phyloP scores from a whole-genome alignment of 768 basidiomycete genomes.

The Auriscalpium vulgare region DNA sequence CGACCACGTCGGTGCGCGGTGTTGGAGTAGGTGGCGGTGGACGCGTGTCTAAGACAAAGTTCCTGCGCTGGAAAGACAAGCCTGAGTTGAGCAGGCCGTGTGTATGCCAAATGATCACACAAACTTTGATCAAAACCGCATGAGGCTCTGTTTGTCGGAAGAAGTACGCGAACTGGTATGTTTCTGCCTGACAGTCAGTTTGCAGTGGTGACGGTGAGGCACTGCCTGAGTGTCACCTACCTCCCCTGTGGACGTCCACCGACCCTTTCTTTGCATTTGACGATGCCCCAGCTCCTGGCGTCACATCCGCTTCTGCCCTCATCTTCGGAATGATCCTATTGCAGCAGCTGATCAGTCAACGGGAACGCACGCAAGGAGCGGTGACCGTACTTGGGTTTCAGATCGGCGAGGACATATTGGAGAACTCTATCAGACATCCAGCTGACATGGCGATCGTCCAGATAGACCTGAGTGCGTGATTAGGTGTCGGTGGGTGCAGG shows the following conservation, averaged over 20 bases:
- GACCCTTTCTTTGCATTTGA: conserved; percentile 53
- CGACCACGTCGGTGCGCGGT: not conserved
- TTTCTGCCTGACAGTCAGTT: conserved; percentile 37
- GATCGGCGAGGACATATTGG: conserved; percentile 72
- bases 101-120: not conserved
- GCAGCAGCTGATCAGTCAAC: not conserved
- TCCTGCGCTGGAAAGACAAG: conserved; percentile 28
- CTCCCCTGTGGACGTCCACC: conserved; percentile 81
- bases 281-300: conserved; percentile 30
- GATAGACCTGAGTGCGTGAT: conserved; percentile 48
- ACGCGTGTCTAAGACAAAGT: conserved; percentile 25
- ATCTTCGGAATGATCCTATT: conserved; percentile 63
- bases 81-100: not conserved
- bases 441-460: conserved; percentile 78
- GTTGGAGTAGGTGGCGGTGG: conserved; percentile 17
- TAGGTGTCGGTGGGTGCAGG: not conserved
- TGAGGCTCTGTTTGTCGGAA: conserved; percentile 77
- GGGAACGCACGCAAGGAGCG: not conserved
- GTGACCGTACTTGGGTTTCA: conserved; percentile 55
- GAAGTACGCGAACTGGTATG: conserved; percentile 90
- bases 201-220: not conserved
- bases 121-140: conserved; percentile 73
- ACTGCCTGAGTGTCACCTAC: conserved; percentile 32
- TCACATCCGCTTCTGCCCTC: conserved; percentile 44
- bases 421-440: conserved; percentile 88